These are phyloP conservation scores for Penstemon newberryi DNA, from an alignment of 257 asterid species.

Conservation along the genomic window DNA sequence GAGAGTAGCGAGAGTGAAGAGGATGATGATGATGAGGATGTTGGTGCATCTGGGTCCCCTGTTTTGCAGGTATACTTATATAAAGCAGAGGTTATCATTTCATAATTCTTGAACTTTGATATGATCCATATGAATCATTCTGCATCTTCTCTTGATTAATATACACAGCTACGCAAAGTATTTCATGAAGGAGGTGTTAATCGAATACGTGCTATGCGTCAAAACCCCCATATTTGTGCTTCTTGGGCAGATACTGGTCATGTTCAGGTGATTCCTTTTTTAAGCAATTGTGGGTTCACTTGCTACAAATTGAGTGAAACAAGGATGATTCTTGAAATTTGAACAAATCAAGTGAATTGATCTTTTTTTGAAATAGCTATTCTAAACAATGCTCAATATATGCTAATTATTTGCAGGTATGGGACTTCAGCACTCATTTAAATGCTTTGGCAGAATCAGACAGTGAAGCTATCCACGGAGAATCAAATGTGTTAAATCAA, in stretches of 20 bases:
- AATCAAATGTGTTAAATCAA: slow-evolving; percentile 51
- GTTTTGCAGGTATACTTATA: slow-evolving; percentile 54
- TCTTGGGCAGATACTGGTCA: slow-evolving; percentile 85
- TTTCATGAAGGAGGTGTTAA: slow-evolving; percentile 81
- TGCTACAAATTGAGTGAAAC: background rate
- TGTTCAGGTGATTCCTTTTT: slow-evolving; percentile 62
- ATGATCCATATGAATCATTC: background rate
- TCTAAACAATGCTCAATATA: background rate
- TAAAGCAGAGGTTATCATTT: background rate
- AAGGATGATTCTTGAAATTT: background rate
- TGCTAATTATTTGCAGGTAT: slow-evolving; percentile 50
- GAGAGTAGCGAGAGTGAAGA: slow-evolving; percentile 83
- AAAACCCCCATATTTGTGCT: slow-evolving; percentile 86
- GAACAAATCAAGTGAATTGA: background rate
- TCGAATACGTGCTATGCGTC: slow-evolving; percentile 88
- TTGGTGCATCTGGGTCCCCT: slow-evolving; percentile 42
- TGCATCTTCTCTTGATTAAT: slow-evolving; percentile 25
- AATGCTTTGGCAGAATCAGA: slow-evolving; percentile 66
- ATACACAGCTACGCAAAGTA: slow-evolving; percentile 60
- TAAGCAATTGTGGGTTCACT: too few relatives aligned
- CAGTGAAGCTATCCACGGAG: slow-evolving; percentile 46
- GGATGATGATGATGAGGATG: slow-evolving; percentile 57
- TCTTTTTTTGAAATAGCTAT: slow-evolving; percentile 6
- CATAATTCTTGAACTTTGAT: background rate
- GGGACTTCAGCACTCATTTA: slow-evolving; percentile 89